Evolutionary conservation across 495 filamentous ascomycete species (phyloP), one percentile per base, ranked within the genome.

Genomic region (Aspergillus cavernicola): DNA sequence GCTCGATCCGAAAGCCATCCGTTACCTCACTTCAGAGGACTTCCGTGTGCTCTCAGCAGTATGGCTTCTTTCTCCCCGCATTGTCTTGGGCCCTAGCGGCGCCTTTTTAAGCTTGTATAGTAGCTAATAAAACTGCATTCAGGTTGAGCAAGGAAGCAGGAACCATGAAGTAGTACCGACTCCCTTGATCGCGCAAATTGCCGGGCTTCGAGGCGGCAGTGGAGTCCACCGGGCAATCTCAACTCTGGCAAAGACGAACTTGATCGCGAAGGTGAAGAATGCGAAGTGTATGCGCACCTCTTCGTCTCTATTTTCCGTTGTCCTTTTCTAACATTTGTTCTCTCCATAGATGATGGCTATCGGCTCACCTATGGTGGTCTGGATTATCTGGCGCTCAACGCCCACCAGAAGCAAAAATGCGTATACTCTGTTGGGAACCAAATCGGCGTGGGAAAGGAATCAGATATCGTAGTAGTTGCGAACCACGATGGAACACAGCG

Each of bases 91-190:
- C 51, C 50, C 39, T 59, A 41, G 24, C 24, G 50, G 53, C 37
- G 52, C 7, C 12, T 43, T 12, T 18, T 29, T 9, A 15, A 28
- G 13, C 29, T 29, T 8, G 31, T 20, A 22, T 33, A 44, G 32
- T 58, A 47, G 50, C 67, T 75, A 61, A 78, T 65, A 61, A 45
- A 55, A 33, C 29, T 2, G 47, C 15, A 24, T 36, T 13, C 62
- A 96, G 91, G 87, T 92, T 60, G 93, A 99, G 70, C 84, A 84
- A 64, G 95, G 92, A 63, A 91, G 86, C 71, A 90, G 86, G 63
- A 97, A 97, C 77, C 93, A 99, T 71, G 93, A 97, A 73, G 77
- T 97, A 32, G 91, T 99, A 15, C 93, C 93, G 1, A 96, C 92
- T 3, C 78, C 89, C 4, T 71, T 99, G 54, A 97, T 97, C 48